Base-by-base conservation (phyloP, 768 basidiomycete species). In the Lactifluus subvellereus region DNA sequence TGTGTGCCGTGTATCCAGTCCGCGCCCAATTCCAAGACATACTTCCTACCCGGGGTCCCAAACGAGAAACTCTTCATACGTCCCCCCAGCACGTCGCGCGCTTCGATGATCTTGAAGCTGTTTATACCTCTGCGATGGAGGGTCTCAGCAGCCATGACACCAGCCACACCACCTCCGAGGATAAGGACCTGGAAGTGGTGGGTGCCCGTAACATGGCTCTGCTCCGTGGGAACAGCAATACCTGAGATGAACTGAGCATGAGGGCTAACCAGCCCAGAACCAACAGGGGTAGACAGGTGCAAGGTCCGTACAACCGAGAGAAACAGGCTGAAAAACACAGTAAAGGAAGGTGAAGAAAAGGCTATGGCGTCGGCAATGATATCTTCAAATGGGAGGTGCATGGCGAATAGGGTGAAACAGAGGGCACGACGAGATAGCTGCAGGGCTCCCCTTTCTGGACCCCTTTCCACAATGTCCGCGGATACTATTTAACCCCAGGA, bases 121-220 rank as follows among this genome's bases (percentile, higher is more conserved):
- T 78, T 64, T 65, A 86, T 77, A 5, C 82, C 83, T 27, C 77
- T 73, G 52, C 79, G 72, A 51, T 84, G 77, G 8, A 87, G 75
- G 0, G 84, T 81, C 33, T 82, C 79, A 13, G 87, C 87, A 10
- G 86, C 85, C 40, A 84, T 84, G 20, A 87, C 74, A 10, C 87
- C 87, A 5, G 87, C 74, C 45, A 87, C 79, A 9, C 87, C 86
- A 37, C 84, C 86, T 5, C 87, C 87, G 30, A 87, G 77, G 56
- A 88, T 82, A 45, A 88, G 78, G 14, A 86, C 79, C 8, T 69
- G 76, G 13, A 70, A 69, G 52, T 71, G 68, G 53, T 63, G 70
- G 43, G 72, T 20, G 72, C n/a, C 37, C 37, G 63, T 54, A 22
- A 55, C 8, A 55, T 50, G 61, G 33, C 40, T 45, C 51, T 48